Evolutionary conservation across 768 basidiomycete species (phyloP), one percentile per base, ranked within the genome.

Genomic region (Amanita muscaria): DNA sequence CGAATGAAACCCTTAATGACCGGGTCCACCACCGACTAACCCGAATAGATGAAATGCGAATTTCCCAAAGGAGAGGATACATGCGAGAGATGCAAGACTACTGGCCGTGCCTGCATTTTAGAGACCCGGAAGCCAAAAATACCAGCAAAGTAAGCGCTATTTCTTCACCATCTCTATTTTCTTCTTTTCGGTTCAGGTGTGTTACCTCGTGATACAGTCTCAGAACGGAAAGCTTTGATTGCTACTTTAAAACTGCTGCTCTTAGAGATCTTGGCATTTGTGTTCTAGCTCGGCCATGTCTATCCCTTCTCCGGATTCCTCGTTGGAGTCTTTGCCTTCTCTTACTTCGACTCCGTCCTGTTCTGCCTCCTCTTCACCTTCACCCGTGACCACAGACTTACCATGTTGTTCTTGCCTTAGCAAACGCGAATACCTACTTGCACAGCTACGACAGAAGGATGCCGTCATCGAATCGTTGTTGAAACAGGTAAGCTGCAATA

Each of bases 361-460:
- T 9, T 55, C 59, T 48, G 44, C 53, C 15, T 50, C 33, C 40
- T 55, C 53, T 23, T 58, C 54, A 3, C 42, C 56, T 4, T 45
- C 47, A 34, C 60, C 63, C 21, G 48, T 63, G 49, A 60, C 61
- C 32, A 64, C 68, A 36, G 64, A 67, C 53, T 66, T 68, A 51
- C 59, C 25, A 64, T 61, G 49, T 45, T 58, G 51, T 53, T 63
- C 59, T 53, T 56, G 51, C 15, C 65, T 61, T 53, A 91, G 88
- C 57, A 89, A 89, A 67, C 78, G 87, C 47, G 88, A 90, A 56
- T 88, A 88, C 57, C 69, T 91, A 14, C 74, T 90, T 19, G 84
- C 86, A 4, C 85, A 90, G 58, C 81, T 91, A 51, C 75, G 81
- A 43, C 88, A 91, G 65, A 91, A 91, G 66, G 88, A 91, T 64